Evolutionary conservation across 2,329 filamentous ascomycete species (phyloP), one percentile per base, ranked within the genome.

Genomic region (Beauveria caledonica): DNA sequence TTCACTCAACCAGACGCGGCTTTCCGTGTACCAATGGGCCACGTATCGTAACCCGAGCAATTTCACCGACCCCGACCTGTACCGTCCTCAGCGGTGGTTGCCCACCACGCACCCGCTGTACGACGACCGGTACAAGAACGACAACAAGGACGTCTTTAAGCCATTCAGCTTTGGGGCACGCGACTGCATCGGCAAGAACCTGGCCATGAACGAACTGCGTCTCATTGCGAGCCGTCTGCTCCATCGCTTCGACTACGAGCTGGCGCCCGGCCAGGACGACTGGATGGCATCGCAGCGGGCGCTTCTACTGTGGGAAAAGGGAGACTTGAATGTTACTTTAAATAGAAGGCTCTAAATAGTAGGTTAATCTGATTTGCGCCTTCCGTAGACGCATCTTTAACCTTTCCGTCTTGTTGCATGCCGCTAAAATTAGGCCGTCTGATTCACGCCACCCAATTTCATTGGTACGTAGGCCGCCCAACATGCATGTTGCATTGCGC

Each of bases 51-150:
- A 74, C 54, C 69, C 73, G 1, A 65, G 68, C 10, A 71, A 79
- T 64, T 84, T 80, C 66, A 70, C 69, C 10, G 70, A 78, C 1
- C 75, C 80, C 0, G 68, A 76, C 23, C 66, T 65, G 0, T 84
- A 76, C 64, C 71, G 69, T 5, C 81, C 81, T 0, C 78, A 83
- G 65, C 72, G 80, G 0, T 83, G 77, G 72, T 63, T 69, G 6
- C 39, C 65, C 0, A 13, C 54, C 2, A 62, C 63, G 2, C 66
- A 68, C 33, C 62, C 63, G 60, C 65, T 77, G 1, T 70, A 68
- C 15, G 72, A 76, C 10, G 63, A 67, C 5, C 68, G 68, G 3
- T 82, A 76, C 64, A 65, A 64, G 0, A 58, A 59, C n/a, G 80
- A 83, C 63, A 73, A 69, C 10, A 66, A 66, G 3, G 67, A 69